These are phyloP conservation scores for Pythium pectinolyticum DNA, from an alignment of 352 stramenopile species.

Conservation along the genomic window DNA sequence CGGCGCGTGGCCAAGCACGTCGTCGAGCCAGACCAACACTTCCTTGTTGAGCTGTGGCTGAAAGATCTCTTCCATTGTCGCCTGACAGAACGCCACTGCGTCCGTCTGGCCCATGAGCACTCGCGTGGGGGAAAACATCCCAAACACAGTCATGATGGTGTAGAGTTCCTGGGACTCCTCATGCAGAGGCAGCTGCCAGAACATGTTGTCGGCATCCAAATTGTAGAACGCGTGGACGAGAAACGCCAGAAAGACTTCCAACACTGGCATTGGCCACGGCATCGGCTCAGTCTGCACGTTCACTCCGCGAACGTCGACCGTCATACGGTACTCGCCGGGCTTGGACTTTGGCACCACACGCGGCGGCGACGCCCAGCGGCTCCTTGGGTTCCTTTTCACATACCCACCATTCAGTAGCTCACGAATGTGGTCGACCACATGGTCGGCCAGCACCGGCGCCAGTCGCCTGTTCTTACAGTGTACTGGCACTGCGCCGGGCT, in stretches of 20 bases:
- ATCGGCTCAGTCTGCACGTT: slow-evolving; percentile 22
- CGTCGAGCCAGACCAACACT: slow-evolving; percentile 33
- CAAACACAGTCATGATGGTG: slow-evolving; percentile 25
- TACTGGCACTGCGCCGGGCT: not conserved
- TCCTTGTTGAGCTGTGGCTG: slow-evolving; percentile 15
- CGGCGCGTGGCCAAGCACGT: slow-evolving; percentile 28
- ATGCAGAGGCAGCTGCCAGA: slow-evolving; percentile 25
- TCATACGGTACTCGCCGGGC: not conserved
- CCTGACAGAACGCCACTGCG: slow-evolving; percentile 17
- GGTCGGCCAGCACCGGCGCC: not conserved
- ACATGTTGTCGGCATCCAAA: slow-evolving; percentile 9
- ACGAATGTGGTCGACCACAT: slow-evolving; percentile 3
- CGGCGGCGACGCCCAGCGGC: not conserved
- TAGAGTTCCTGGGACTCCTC: slow-evolving; percentile 15
- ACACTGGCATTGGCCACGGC: slow-evolving; percentile 25
- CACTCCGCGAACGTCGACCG: not conserved
- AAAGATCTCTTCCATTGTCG: slow-evolving; percentile 27
- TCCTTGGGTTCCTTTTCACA: not conserved
- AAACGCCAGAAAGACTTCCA: slow-evolving; percentile 12
- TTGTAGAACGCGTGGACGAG: not conserved
- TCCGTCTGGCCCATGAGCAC: slow-evolving; percentile 29
- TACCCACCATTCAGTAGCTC: not conserved
- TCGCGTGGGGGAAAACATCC: slow-evolving; percentile 20
- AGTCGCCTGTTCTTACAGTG: not conserved
- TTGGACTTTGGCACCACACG: not conserved